Base-by-base conservation (phyloP, 257 asterid genomes). In the Nicotiana attenuata region DNA sequence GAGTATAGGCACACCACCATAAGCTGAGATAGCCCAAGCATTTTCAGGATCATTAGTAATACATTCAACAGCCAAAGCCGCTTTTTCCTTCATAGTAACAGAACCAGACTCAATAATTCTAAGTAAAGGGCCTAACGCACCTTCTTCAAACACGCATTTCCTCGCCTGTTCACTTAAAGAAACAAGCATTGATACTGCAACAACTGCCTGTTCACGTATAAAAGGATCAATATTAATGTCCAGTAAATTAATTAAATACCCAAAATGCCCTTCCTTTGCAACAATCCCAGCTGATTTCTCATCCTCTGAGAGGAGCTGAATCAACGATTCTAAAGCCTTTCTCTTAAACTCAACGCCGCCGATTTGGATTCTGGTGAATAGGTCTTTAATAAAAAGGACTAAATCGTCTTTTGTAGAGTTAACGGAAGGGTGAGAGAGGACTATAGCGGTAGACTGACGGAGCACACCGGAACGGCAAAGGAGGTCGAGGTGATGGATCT, bases 1-100 rank as follows among this genome's bases (percentile, higher is more conserved):
- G 2, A 96, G 88, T 61, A 89, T 88, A 3, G 94, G 85, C 28
- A 96, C 90, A 35, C 99, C 99, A 6, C 95, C 93, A 53, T 94
- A 94, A 10, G 99, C 97, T 14, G 95, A 92, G 78, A 96, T 81
- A 0, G 99, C 98, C 99, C 99, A 95, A 4, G 93, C 92, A 77
- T 95, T 90, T 80, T 95, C 99, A 5, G 93, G 85, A 80, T 95
- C 98, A 8, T 83, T 86, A 10, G 99, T 95, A 16, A 95, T 91
- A 66, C 84, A 85, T 59, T 95, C 98, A 65, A 95, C 93, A 4
- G 97, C 97, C 92, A 90, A 85, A 76, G 88, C 93, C 24, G 98
- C 98, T 75, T 87, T 92, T 81, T 92, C 99, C 82, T 93, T 95
- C 91, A 88, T 69, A 7, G 86, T 85, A 90, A 91, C 87, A 17